Conservation (phyloP, 305 asterid genomes). For the Coffea humblotiana region DNA sequence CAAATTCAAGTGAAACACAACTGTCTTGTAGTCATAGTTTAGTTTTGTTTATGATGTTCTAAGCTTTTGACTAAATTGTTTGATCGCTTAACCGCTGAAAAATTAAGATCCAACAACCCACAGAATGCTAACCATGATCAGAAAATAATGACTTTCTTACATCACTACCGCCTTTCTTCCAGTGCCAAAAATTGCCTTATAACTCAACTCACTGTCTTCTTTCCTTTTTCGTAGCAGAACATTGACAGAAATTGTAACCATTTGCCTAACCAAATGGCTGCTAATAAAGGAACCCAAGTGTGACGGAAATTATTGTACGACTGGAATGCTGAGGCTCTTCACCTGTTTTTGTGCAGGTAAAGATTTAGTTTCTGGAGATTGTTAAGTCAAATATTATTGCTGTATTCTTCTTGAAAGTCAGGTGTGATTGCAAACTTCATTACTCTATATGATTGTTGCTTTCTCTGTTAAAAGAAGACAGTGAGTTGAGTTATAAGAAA, state of each 20-base stretch:
- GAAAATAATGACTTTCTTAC: not conserved
- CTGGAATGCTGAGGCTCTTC: not conserved
- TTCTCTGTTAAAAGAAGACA: not conserved
- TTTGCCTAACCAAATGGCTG: not conserved
- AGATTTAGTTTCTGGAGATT: not conserved
- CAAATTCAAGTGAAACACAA: constrained; percentile 20
- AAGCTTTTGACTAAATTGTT: constrained; percentile 3
- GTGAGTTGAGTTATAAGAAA: too few relatives aligned
- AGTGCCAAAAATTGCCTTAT: not conserved
- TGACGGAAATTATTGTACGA: not conserved
- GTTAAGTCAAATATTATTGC: not conserved
- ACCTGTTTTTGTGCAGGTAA: not conserved
- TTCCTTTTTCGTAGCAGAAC: not conserved
- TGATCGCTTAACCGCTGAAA: constrained; percentile 12
- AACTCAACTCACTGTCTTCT: not conserved
- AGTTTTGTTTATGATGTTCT: not conserved
- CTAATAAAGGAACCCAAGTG: not conserved
- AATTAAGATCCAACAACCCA: not conserved
- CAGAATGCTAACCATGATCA: not conserved
- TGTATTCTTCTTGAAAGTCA: not conserved
- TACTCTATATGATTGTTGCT: not conserved
- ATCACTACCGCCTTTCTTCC: not conserved
- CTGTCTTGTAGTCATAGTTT: constrained; percentile 16
- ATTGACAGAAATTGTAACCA: not conserved
- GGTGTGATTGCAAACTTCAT: not conserved